These are phyloP conservation scores for Anisogramma anomala DNA, from an alignment of 2,329 filamentous ascomycete species.

Conservation along the genomic window DNA sequence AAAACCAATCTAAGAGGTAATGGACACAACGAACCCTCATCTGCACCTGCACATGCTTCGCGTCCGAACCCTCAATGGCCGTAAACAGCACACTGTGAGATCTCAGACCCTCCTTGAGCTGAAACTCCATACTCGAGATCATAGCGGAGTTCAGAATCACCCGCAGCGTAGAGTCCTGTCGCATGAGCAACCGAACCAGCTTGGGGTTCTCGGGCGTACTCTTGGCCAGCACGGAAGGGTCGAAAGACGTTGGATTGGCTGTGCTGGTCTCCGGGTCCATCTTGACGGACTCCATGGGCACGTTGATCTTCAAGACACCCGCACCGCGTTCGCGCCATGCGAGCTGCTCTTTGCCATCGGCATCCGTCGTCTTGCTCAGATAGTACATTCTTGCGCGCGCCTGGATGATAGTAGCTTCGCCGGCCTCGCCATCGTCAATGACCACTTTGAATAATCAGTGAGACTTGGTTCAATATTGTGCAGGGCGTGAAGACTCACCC, in stretches of 20 bases:
- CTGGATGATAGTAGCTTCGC: constrained; percentile 63
- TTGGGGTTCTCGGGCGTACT: constrained; percentile 26
- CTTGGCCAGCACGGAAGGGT: constrained; percentile 40
- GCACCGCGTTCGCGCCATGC: constrained; percentile 86
- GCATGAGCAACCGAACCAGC: constrained; percentile 69
- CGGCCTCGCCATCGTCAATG: constrained; percentile 78
- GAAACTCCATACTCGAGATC: constrained; percentile 66
- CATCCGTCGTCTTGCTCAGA: constrained; percentile 42
- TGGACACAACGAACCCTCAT: constrained; percentile 42
- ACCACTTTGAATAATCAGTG: constrained; percentile 33
- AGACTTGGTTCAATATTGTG: not conserved
- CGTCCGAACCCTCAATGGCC: constrained; percentile 45
- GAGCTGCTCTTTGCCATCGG: constrained; percentile 31
- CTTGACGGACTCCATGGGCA: constrained; percentile 45
- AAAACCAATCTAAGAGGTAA: not conserved
- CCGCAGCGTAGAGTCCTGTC: constrained; percentile 78
- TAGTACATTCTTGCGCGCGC: constrained; percentile 78
- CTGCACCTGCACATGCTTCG: constrained; percentile 46
- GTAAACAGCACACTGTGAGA: constrained; percentile 57
- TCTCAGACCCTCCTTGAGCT: constrained; percentile 63
- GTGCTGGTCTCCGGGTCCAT: constrained; percentile 38
- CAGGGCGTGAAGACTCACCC: constrained; percentile 37
- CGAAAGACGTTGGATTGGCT: constrained; percentile 42
- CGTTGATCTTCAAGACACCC: constrained; percentile 77
- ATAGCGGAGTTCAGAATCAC: constrained; percentile 79